Percentiles rank a stretch among this genome's conserved stretches.
Evolutionary conservation across 768 basidiomycete genomes (phyloP).

Genomic region (Lyophyllum decastes): DNA sequence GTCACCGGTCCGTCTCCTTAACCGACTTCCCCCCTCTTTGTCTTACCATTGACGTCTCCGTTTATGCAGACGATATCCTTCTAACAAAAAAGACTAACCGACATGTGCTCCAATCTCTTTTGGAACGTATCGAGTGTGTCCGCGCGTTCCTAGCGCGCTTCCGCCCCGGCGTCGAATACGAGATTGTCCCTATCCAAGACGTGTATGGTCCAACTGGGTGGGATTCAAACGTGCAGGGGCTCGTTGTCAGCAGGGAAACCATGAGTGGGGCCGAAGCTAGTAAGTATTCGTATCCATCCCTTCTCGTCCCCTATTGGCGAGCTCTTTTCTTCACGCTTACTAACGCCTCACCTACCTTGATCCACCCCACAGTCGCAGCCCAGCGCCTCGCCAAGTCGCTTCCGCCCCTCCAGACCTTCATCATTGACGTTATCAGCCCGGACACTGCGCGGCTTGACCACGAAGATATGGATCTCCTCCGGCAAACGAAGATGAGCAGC

Average conservation of each 20-base stretch:
- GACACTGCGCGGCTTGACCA: conserved; percentile 58
- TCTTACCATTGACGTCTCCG: conserved; percentile 3
- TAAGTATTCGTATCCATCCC: conserved; percentile 36
- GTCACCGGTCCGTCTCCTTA: conserved; percentile 64
- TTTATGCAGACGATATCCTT: conserved; percentile 60
- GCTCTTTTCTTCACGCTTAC: neutral
- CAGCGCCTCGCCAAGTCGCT: conserved; percentile 58
- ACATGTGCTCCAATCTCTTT: conserved; percentile 65
- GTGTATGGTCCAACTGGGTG: conserved; percentile 90
- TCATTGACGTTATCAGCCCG: conserved; percentile 90
- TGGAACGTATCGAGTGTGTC: conserved; percentile 55
- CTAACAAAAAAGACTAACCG: conserved; percentile 72
- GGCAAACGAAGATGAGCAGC: conserved; percentile 90
- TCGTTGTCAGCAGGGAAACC: conserved; percentile 93
- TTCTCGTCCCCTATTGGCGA: neutral
- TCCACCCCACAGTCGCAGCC: conserved; percentile 53
- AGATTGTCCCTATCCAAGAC: conserved; percentile 77
- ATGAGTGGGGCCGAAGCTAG: conserved; percentile 71
- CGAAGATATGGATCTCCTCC: conserved; percentile 68
- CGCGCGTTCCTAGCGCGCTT: conserved; percentile 73
- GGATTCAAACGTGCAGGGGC: conserved; percentile 86
- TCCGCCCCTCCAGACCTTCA: conserved; percentile 62
- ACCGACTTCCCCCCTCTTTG: conserved; percentile 12
- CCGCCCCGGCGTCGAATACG: conserved; percentile 61
- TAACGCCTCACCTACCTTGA: neutral